Percentiles rank a stretch among this genome's conserved stretches.
Evolutionary conservation across 2,329 filamentous ascomycete species (phyloP).

Genomic region (Reticulascus tulasneorum): DNA sequence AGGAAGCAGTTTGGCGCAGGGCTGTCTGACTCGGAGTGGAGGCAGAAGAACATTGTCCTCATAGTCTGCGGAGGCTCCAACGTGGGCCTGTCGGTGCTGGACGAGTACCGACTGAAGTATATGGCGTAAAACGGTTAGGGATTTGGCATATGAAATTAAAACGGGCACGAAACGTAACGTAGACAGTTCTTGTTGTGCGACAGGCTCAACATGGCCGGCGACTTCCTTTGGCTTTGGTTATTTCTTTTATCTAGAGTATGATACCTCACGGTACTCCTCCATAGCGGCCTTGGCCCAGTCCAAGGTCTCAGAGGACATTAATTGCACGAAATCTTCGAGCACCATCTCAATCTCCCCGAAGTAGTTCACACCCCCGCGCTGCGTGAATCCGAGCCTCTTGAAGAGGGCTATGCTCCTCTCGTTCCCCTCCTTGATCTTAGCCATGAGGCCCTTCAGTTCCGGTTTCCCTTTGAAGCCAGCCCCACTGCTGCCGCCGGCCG

Average conservation of each 20-base stretch:
- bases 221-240: neutral
- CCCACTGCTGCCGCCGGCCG: neutral
- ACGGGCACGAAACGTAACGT: too few relatives aligned
- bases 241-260: constrained; percentile 6
- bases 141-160: too few relatives aligned
- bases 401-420: constrained; percentile 48
- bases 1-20: constrained; percentile 54
- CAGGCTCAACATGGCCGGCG: too few relatives aligned
- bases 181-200: too few relatives aligned
- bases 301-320: constrained; percentile 5
- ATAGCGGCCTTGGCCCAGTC: constrained; percentile 1
- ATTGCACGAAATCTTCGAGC: constrained; percentile 24
- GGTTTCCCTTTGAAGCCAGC: neutral
- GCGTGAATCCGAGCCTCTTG: constrained; percentile 45
- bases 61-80: constrained; percentile 79
- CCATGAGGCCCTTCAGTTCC: constrained; percentile 47
- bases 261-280: constrained; percentile 7
- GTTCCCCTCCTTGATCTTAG: constrained; percentile 57
- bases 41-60: constrained; percentile 70
- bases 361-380: constrained; percentile 52
- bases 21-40: constrained; percentile 53
- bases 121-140: too few relatives aligned
- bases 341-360: constrained; percentile 57
- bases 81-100: constrained; percentile 58
- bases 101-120: constrained; percentile 52